A percentile compares a stretch with the other conserved stretches of the same genome.
Conservation (phyloP, 176 grass and related monocot genomes). For the Eragrostis nindensis region DNA sequence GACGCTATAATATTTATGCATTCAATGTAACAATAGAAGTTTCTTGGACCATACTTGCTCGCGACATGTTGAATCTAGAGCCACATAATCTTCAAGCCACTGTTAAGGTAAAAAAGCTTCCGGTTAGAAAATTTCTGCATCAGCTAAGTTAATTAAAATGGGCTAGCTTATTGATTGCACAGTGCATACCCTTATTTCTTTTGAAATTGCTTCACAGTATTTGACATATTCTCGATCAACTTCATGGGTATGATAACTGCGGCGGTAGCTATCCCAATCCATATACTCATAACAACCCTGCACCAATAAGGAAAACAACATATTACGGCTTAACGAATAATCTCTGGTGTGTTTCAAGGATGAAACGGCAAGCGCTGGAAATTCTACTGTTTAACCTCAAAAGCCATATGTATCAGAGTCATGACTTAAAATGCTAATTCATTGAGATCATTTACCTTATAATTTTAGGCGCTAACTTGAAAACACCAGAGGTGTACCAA, state of each 20-base stretch:
- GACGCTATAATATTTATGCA: not conserved
- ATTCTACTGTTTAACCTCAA: not conserved
- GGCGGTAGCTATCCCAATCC: not conserved
- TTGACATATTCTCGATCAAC: conserved; percentile 18
- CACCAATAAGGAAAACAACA: conserved; percentile 10
- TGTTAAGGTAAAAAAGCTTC: not conserved
- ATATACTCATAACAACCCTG: not conserved
- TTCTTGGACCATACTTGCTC: not conserved
- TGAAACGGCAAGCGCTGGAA: no score
- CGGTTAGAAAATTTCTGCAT: not conserved
- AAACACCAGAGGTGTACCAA: not conserved
- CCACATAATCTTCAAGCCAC: conserved; percentile 10
- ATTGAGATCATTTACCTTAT: not conserved
- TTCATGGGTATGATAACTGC: not conserved
- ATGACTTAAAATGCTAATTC: not conserved
- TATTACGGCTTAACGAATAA: not conserved
- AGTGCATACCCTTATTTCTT: conserved; percentile 17
- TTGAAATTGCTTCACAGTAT: conserved; percentile 5
- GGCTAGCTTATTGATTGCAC: not conserved
- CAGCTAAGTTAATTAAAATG: not conserved
- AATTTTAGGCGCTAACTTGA: not conserved
- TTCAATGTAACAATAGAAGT: not conserved
- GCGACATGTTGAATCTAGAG: not conserved
- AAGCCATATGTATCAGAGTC: not conserved
- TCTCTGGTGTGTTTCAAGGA: not conserved